Conservation (phyloP, 1,284 basidiomycete species). For the Ganoderma meredithae region DNA sequence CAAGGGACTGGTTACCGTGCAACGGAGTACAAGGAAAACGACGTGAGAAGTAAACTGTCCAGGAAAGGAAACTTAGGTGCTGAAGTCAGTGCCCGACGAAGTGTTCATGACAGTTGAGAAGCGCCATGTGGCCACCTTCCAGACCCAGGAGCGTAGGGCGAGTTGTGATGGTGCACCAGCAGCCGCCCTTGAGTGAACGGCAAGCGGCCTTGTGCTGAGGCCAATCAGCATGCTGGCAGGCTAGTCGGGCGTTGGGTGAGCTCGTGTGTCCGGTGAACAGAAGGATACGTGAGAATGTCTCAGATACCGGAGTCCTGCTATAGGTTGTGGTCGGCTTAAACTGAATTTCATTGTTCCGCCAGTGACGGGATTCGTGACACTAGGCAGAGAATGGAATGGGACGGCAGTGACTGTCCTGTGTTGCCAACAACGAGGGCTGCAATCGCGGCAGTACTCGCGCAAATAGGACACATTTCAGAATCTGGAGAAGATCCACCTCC, state of each 20-base stretch:
- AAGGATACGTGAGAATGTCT: not conserved
- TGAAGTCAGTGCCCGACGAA: too few species aligned
- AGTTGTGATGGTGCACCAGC: constrained; percentile 46
- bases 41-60: too few species aligned
- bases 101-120: too few species aligned
- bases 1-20: too few species aligned
- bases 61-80: too few species aligned
- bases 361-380: not conserved
- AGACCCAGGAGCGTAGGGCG: constrained; percentile 20
- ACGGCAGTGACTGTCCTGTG: too few species aligned
- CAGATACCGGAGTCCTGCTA: not conserved
- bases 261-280: not conserved
- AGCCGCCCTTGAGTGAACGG: constrained; percentile 48
- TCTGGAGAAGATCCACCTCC: too few species aligned
- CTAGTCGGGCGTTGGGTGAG: constrained; percentile 32
- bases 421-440: too few species aligned
- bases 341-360: not conserved
- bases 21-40: too few species aligned
- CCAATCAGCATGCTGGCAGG: constrained; percentile 51
- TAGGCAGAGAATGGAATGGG: not conserved
- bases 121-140: constrained; percentile 22
- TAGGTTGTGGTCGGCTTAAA: not conserved
- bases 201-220: constrained; percentile 47
- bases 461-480: too few species aligned
- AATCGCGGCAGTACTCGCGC: not conserved